These are phyloP conservation scores for Lagenidium giganteum DNA, from an alignment of 352 stramenopile species.

Conservation along the genomic window DNA sequence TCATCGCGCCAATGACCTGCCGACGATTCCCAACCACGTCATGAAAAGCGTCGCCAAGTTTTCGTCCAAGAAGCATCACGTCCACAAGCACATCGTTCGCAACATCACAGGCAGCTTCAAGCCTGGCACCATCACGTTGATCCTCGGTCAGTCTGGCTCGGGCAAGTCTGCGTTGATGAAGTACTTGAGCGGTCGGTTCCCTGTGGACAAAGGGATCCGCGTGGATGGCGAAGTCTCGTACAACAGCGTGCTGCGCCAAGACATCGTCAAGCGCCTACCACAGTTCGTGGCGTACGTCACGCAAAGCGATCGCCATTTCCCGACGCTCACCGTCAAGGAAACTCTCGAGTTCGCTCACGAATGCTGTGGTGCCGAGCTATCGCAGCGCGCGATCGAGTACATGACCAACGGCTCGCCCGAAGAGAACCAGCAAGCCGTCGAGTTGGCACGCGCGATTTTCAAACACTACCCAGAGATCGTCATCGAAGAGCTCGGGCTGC, in stretches of 20 bases:
- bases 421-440: slow-evolving; percentile 37
- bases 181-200: slow-evolving; percentile 45
- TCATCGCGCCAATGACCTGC: slow-evolving; percentile 34
- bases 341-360: slow-evolving; percentile 52
- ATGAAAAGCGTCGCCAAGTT: slow-evolving; percentile 27
- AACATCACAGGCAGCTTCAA: slow-evolving; percentile 34
- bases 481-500: slow-evolving; percentile 38
- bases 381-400: slow-evolving; percentile 19
- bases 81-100: slow-evolving; percentile 36
- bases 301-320: slow-evolving; percentile 42
- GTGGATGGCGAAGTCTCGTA: slow-evolving; percentile 44
- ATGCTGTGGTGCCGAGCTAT: slow-evolving; percentile 39
- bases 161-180: slow-evolving; percentile 60
- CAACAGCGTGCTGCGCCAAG: slow-evolving; percentile 29
- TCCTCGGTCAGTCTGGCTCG: slow-evolving; percentile 42
- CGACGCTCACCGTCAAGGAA: slow-evolving; percentile 41
- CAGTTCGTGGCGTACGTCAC: slow-evolving; percentile 49
- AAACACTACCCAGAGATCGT: slow-evolving; percentile 55
- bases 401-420: slow-evolving; percentile 29
- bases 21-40: slow-evolving; percentile 46
- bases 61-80: slow-evolving; percentile 27
- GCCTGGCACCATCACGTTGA: slow-evolving; percentile 47
- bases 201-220: slow-evolving; percentile 28
- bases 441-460: slow-evolving; percentile 26
- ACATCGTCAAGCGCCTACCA: slow-evolving; percentile 30